Evolutionary conservation across 202 grass and related monocot species (phyloP).

Genomic region (Panicum virgatum): DNA sequence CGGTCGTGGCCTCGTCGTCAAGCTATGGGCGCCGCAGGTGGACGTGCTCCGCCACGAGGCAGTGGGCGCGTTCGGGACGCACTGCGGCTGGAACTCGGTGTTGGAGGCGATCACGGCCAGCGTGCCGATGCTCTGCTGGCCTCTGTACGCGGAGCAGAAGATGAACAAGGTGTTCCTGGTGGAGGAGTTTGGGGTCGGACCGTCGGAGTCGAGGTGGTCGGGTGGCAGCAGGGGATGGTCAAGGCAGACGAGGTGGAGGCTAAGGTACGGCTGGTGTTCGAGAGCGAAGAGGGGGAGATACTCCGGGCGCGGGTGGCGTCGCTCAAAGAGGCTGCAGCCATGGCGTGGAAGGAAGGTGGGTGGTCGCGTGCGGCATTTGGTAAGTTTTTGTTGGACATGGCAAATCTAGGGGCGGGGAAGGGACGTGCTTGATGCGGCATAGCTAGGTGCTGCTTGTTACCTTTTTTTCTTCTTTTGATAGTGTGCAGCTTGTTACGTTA

Average conservation of each 20-base stretch:
- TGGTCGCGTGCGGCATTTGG: constrained; percentile 19
- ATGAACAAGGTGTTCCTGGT: constrained; percentile 57
- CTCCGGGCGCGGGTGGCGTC: background rate
- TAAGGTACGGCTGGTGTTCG: constrained; percentile 52
- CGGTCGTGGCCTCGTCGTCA: constrained; percentile 45
- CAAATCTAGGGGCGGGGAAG: too few relatives aligned
- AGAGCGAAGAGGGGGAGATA: constrained; percentile 8
- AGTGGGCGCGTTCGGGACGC: constrained; percentile 53
- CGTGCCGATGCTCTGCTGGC: constrained; percentile 58
- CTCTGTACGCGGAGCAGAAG: constrained; percentile 49
- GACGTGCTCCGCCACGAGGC: constrained; percentile 34
- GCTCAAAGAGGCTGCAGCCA: background rate
- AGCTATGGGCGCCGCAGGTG: constrained; percentile 40
- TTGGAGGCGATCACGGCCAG: constrained; percentile 50
- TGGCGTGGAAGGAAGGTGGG: constrained; percentile 27
- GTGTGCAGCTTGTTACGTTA: too few relatives aligned
- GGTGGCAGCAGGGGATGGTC: constrained; percentile 45
- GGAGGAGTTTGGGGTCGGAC: background rate
- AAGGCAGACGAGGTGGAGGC: constrained; percentile 50
- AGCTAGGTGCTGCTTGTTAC: too few relatives aligned
- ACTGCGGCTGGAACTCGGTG: constrained; percentile 73
- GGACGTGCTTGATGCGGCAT: too few relatives aligned
- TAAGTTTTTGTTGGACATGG: constrained; percentile 16
- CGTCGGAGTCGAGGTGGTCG: constrained; percentile 12
- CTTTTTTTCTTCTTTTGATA: too few relatives aligned